These are phyloP conservation scores for Tuber umbilicatum DNA, from an alignment of 495 filamentous ascomycete species.

Conservation along the genomic window DNA sequence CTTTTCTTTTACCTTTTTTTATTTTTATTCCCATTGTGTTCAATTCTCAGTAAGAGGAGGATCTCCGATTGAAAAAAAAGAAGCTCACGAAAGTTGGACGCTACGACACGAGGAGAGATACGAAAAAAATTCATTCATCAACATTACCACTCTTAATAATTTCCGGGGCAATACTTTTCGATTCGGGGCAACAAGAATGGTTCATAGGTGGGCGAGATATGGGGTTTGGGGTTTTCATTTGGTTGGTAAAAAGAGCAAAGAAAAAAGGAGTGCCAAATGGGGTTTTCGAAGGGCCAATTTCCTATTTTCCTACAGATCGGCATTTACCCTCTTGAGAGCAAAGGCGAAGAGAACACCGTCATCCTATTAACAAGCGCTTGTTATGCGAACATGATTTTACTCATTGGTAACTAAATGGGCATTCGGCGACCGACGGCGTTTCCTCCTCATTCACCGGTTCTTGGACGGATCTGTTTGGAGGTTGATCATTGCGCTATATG, in stretches of 20 bases:
- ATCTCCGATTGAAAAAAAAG: slow-evolving; percentile 31
- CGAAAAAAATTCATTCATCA: slow-evolving; percentile 36
- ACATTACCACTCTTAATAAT: slow-evolving; percentile 38
- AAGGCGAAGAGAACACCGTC: background rate
- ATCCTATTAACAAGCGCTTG: background rate
- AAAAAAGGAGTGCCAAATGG: background rate
- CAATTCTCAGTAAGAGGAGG: slow-evolving; percentile 30
- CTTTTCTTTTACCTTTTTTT: slow-evolving; percentile 21
- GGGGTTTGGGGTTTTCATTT: slow-evolving; percentile 11
- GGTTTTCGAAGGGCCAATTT: background rate
- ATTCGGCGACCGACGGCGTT: background rate
- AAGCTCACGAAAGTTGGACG: slow-evolving; percentile 38
- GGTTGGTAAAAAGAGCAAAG: background rate
- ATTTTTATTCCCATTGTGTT: slow-evolving; percentile 10
- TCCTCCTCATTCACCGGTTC: background rate
- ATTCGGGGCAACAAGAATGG: slow-evolving; percentile 17
- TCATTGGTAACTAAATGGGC: slow-evolving; percentile 1
- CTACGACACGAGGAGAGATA: slow-evolving; percentile 33
- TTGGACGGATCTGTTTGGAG: background rate
- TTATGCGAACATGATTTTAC: background rate
- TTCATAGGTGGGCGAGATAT: slow-evolving; percentile 6
- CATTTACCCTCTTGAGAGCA: background rate
- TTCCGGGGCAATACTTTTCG: slow-evolving; percentile 29
- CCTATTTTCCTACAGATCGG: background rate
- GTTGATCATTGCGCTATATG: background rate